Evolutionary conservation across 352 stramenopile species (phyloP).

Genomic region (Phytophthora ohioensis): DNA sequence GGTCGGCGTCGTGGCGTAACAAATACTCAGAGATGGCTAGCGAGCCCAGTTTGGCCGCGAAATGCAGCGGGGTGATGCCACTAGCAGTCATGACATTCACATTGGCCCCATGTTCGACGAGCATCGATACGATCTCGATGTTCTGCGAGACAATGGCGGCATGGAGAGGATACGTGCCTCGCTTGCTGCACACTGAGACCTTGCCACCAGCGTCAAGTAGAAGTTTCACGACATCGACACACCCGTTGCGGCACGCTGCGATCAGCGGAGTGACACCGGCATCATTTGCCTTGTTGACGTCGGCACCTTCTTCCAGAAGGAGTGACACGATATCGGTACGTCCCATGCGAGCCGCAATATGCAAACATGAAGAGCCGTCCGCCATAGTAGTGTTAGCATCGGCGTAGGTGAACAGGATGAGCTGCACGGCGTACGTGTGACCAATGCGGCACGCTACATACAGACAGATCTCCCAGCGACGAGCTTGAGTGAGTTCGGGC

Average conservation of each 20-base stretch:
- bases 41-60: conserved; percentile 72
- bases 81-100: conserved; percentile 74
- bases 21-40: conserved; percentile 70
- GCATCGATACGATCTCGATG: conserved; percentile 70
- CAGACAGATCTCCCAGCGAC: conserved; percentile 80
- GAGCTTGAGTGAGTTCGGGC: conserved; percentile 51
- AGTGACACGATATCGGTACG: conserved; percentile 67
- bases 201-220: conserved; percentile 61
- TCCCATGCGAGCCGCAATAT: conserved; percentile 79
- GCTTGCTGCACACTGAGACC: conserved; percentile 53
- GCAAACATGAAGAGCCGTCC: conserved; percentile 74
- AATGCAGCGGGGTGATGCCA: conserved; percentile 83
- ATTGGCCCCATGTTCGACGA: conserved; percentile 68
- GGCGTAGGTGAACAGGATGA: conserved; percentile 81
- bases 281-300: conserved; percentile 68
- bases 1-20: conserved; percentile 71
- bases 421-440: conserved; percentile 75
- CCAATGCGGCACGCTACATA: conserved; percentile 79
- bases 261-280: conserved; percentile 79
- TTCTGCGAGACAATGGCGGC: conserved; percentile 75
- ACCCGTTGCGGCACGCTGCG: conserved; percentile 72
- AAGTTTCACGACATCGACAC: conserved; percentile 58
- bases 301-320: conserved; percentile 71
- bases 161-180: conserved; percentile 71
- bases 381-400: conserved; percentile 66